Base-by-base conservation (phyloP, 768 basidiomycete species). In the Tricholoma hemisulphureum region DNA sequence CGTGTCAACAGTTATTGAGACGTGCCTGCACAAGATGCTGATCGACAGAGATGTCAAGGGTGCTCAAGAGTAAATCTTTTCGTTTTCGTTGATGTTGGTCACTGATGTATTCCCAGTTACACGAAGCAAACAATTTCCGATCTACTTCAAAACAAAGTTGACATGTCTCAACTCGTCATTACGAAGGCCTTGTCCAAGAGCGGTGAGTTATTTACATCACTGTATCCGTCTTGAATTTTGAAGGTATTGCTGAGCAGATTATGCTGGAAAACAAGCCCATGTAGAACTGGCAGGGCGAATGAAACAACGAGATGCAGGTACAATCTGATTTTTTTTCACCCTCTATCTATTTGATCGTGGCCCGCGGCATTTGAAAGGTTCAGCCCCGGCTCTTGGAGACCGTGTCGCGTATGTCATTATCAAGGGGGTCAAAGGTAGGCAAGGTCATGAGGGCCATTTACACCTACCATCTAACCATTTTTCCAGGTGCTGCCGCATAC, bases 321-420 rank as follows among this genome's bases (percentile, higher is more conserved):
- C 11, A 56, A 31, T 51, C 77, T 64, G 6, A n/a, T n/a, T n/a
- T 34, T 21, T 56, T 18, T 34, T 21, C 20, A 7, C 23, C 46
- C 32, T 34, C 16, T 29, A 11, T 20, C 11, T 16, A 24, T 23
- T 32, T n/a, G 6, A 31, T 6, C 23, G n/a, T 39, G 37, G 32
- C 52, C 56, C 6, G 56, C 24, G 16, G 21, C 20, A 26, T 20
- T 51, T 18, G 41, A 11, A 61, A 88, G 92, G 95, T 59, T 99
- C 97, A 64, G 97, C 97, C 3, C 97, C 97, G 21, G 87, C 92
- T n/a, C 75, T 98, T 18, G 97, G 97, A 58, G 97, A 99, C 70
- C 96, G 97, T 73, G 97, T 98, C 1, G 96, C 97, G 5, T 99
- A 98, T 77, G 96, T 98, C 41, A 98, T 99, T 68, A 83, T 98